Base-by-base conservation (phyloP, 202 grass and related monocot species). In the Bolboschoenoplectus hybrid region DNA sequence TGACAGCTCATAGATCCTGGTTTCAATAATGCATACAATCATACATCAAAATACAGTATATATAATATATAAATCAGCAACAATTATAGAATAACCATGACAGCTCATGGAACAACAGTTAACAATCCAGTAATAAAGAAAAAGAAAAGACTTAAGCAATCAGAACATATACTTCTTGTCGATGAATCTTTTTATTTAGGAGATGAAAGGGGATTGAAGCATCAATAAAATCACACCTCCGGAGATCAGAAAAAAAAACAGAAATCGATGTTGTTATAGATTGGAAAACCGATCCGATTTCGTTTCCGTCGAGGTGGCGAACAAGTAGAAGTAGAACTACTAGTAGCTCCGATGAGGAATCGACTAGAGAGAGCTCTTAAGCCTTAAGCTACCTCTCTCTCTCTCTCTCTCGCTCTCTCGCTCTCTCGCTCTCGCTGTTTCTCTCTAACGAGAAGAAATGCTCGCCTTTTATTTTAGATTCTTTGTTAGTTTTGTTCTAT, bases 11-110 rank as follows among this genome's bases (percentile, higher is more conserved):
- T 66, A 82, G 41, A 41, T 34, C 20, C 41, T 82, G 43, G 9
- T 61, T 47, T 67, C 4, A 82, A 82, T 82, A 66, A 64, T 12
- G 13, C 61, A 61, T 47, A 82, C 66, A 66, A 82, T 66, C 44
- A 34, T 82, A 61, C 66, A 14, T 52, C 41, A 82, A 66, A 82
- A 53, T 44, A 81, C 2, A 57, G 57, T 26, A 62, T 8, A 61
- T 2, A 57, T 26, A 26, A 0, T 26, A 43, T 62, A 81, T 39
- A 39, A 57, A 81, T 80, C 32, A 81, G 1, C 7, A 82, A 66
- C 0, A 82, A 35, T 1, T 50, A 40, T 43, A 67, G 56, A 82
- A 82, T 49, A 82, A 82, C 26, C 26, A 26, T 82, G 41, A 82
- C 57, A 82, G 41, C 80, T 63, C 3, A 81, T 3, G 45, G 11